phyloP scores from a whole-genome alignment of 768 basidiomycete genomes.

The Rhodosporidiobolus sp. region DNA sequence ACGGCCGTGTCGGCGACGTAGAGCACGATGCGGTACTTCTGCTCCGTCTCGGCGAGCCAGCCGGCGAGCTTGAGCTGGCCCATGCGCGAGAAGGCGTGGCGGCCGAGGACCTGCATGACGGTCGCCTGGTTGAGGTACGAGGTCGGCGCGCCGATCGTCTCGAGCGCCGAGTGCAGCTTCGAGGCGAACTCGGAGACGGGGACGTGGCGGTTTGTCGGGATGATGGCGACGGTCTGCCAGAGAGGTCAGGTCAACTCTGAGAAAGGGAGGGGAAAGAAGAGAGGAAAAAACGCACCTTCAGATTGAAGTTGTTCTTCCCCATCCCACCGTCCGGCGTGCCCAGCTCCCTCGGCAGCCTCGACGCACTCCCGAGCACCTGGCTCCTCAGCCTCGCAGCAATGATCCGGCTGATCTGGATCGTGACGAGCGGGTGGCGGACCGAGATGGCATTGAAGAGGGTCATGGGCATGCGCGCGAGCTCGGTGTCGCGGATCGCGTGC shows the following conservation, averaged over 20 bases:
- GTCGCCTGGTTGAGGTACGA: constrained; percentile 91
- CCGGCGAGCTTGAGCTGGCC: constrained; percentile 91
- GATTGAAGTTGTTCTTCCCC: constrained; percentile 74
- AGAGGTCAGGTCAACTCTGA: not conserved
- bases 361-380: constrained; percentile 55
- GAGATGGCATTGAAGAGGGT: constrained; percentile 93
- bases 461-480: constrained; percentile 92
- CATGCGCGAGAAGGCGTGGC: constrained; percentile 92
- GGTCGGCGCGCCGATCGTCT: constrained; percentile 89
- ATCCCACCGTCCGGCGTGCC: constrained; percentile 53
- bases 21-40: constrained; percentile 85
- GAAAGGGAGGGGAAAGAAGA: not conserved
- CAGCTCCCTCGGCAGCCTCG: constrained; percentile 22
- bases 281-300: constrained; percentile 47
- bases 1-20: constrained; percentile 96
- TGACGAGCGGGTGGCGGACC: constrained; percentile 44
- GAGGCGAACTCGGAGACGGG: constrained; percentile 86
- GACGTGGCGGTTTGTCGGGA: constrained; percentile 80
- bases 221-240: constrained; percentile 80
- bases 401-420: constrained; percentile 61
- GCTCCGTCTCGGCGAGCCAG: constrained; percentile 90
- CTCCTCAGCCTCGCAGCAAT: constrained; percentile 88
- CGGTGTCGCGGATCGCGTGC: constrained; percentile 96
- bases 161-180: constrained; percentile 80
- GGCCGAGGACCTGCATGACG: constrained; percentile 83